These are phyloP conservation scores for Orychophragmus violaceus DNA, from an alignment of 345 rosid species.

Conservation along the genomic window DNA sequence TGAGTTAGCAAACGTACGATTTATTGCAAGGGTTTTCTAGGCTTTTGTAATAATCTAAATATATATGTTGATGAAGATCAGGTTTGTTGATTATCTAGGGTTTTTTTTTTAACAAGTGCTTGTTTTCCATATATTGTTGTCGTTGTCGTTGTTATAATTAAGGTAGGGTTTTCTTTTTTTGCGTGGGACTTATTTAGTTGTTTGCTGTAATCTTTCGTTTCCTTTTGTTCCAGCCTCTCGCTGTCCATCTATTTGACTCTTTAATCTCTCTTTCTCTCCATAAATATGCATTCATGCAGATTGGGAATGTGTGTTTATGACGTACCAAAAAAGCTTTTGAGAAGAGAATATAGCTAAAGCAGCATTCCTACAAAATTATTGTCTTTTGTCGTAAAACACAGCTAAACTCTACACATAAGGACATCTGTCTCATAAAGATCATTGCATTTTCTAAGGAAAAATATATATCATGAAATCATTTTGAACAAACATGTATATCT, in stretches of 20 bases:
- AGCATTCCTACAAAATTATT: neutral
- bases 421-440: neutral
- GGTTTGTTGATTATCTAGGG: conserved; percentile 9
- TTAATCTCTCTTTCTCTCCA: neutral
- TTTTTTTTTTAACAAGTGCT: neutral
- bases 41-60: conserved; percentile 8
- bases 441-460: neutral
- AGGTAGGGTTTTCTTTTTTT: conserved; percentile 16
- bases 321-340: neutral
- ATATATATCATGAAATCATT: neutral
- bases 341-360: neutral
- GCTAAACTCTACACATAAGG: neutral
- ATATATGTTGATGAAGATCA: conserved; percentile 2
- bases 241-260: too few species aligned
- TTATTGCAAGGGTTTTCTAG: conserved; percentile 2
- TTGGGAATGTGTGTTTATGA: neutral
- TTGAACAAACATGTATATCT: neutral
- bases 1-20: conserved; percentile 1
- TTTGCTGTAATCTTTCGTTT: conserved; percentile 10
- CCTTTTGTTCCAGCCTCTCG: neutral
- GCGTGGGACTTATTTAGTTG: neutral
- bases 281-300: neutral
- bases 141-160: conserved; percentile 5
- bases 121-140: neutral
- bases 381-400: neutral